Evolutionary conservation across 768 basidiomycete genomes (phyloP), one percentile per base, ranked within the genome.

Genomic region (Suillus decipiens): DNA sequence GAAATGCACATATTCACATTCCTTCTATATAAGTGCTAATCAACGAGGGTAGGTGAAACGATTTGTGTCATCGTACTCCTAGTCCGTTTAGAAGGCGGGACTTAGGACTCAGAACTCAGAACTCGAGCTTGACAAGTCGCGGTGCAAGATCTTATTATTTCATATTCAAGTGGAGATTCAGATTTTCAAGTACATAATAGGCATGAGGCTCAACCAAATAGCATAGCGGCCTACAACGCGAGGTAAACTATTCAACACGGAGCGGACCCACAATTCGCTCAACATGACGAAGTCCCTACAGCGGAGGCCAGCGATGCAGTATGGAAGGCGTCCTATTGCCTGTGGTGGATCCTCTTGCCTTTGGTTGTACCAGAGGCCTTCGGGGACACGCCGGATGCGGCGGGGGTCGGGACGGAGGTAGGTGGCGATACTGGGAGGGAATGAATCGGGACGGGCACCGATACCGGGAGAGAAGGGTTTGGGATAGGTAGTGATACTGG

Each of bases 221-320:
- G 19, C 55, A 56, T 37, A 56, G 15, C 55, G 55, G 55, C 15
- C 36, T 39, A 37, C 55, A 24, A 56, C 55, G 22, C 55, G 55
- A 39, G 55, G 55, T 56, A 56, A 56, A 56, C 51, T 24, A 39
- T 56, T 37, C 55, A 24, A 56, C 36, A 37, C 9, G 34, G 55
- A 56, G 55, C 55, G 22, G 36, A 24, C 55, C 36, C 55, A 56
- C 36, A 36, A 56, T 37, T 15, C 55, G 9, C 34, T 56, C 55
- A 56, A 56, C 55, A 19, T 2, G 36, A 37, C 22, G 15, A 39
- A 37, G 51, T 53, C 51, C 31, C 51, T 53, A 33, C 51, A 53
- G 51, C 51, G 51, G 51, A 53, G 51, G 33, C 51, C 51, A 53
- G 51, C 31, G 11, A 53, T 53, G 51, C 31, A 12, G 11, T 33